A percentile compares a stretch with the other conserved stretches of the same genome.
phyloP scores from a whole-genome alignment of 345 rosid genomes.

The Turritis glabra region DNA sequence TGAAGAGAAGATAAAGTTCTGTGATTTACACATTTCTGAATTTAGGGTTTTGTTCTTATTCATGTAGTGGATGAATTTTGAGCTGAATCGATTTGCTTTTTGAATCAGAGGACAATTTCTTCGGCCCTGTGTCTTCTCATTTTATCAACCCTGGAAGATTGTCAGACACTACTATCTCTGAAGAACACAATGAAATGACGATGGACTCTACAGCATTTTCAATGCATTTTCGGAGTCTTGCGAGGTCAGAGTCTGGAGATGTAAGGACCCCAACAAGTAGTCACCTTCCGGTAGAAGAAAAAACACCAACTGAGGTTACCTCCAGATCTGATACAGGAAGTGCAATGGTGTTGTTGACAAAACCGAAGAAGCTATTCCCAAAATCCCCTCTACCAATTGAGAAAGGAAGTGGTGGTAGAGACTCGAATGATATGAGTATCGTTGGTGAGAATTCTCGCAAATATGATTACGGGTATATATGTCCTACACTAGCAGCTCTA shows the following conservation, averaged over 20 bases:
- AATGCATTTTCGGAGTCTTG: constrained; percentile 85
- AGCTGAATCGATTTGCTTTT: constrained; percentile 16
- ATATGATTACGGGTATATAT: constrained; percentile 68
- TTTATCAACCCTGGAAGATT: constrained; percentile 74
- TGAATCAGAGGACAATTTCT: constrained; percentile 62
- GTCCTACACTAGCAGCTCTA: constrained; percentile 74
- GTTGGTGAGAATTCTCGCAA: constrained; percentile 60
- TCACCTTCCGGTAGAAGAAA: constrained; percentile 49
- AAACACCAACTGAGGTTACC: constrained; percentile 47
- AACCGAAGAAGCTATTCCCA: constrained; percentile 48
- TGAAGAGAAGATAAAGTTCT: neutral
- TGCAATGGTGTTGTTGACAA: constrained; percentile 59
- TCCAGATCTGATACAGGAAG: constrained; percentile 56
- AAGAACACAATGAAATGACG: constrained; percentile 72
- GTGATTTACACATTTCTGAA: neutral
- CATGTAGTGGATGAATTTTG: constrained; percentile 3
- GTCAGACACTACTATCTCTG: constrained; percentile 67
- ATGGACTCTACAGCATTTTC: constrained; percentile 97
- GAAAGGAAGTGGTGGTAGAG: constrained; percentile 60
- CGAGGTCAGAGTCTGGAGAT: constrained; percentile 64
- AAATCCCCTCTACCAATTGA: constrained; percentile 38
- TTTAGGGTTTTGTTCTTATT: neutral
- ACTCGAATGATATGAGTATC: constrained; percentile 88
- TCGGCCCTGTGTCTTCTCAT: constrained; percentile 84
- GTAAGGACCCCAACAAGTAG: constrained; percentile 49